phyloP scores from a whole-genome alignment of 179 eudicot species.

The Spergularia azorica region DNA sequence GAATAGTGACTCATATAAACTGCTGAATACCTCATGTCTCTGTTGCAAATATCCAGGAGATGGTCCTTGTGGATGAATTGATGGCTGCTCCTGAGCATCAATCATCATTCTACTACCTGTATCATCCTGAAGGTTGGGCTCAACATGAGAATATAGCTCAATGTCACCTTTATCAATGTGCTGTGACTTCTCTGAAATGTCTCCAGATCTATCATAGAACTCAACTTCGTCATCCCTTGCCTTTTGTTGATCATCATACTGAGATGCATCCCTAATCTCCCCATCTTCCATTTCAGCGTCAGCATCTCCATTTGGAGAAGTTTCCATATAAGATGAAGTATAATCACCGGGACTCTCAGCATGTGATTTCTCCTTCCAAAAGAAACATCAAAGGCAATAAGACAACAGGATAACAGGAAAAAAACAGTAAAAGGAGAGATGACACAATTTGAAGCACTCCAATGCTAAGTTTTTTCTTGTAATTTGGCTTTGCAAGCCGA shows the following conservation, averaged over 20 bases:
- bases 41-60: constrained; percentile 40
- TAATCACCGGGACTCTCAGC: constrained; percentile 76
- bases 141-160: constrained; percentile 34
- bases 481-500: too few species aligned
- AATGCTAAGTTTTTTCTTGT: too few species aligned
- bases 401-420: neutral
- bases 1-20: neutral
- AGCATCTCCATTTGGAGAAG: constrained; percentile 59
- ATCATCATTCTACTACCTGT: constrained; percentile 34
- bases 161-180: constrained; percentile 46
- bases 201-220: constrained; percentile 39
- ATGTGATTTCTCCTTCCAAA: constrained; percentile 46
- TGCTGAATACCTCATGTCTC: constrained; percentile 52
- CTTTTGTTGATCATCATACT: constrained; percentile 30
- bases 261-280: constrained; percentile 34
- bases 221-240: constrained; percentile 32
- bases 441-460: neutral
- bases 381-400: constrained; percentile 3
- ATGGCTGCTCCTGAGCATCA: constrained; percentile 34
- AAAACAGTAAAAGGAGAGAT: neutral
- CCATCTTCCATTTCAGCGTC: constrained; percentile 61
- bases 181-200: constrained; percentile 42
- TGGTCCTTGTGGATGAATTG: constrained; percentile 38
- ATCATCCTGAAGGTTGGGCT: constrained; percentile 28
- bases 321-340: constrained; percentile 75